Evolutionary conservation across 2,329 filamentous ascomycete species (phyloP), one percentile per base, ranked within the genome.

Genomic region (Nothomitra cinnamomea): DNA sequence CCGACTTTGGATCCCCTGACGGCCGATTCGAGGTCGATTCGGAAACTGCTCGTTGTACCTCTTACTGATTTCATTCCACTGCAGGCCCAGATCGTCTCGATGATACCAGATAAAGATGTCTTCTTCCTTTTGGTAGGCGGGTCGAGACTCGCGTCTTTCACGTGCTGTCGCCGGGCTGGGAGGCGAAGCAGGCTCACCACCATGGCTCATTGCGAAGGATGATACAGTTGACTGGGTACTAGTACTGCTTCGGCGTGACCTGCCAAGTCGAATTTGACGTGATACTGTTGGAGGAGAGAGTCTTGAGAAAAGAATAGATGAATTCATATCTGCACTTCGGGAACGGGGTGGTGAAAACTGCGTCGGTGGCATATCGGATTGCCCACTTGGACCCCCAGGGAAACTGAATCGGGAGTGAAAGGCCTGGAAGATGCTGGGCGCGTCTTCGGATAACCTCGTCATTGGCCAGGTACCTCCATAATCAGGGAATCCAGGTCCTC

Each of bases 31-130:
- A 28, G 45, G 45, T 28, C 45, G 24, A 28, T 17, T 10, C n/a
- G 45, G 45, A 24, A 49, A 49, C n/a, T 49, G 45, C 15, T 24
- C 24, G n/a, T 49, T 49, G 24, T 49, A 49, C 10, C n/a, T n/a
- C 32, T 49, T 49, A 24, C 45, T 49, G 24, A 49, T 24, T 7
- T 49, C 45, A 35, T 49, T 49, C 45, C 45, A 49, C 32, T 49
- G 45, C 45, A 49, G 25, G 28, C 45, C 45, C 5, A 49, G 45
- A 10, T 49, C 45, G 32, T 49, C 45, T 15, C 45, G 45, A 24
- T 32, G 24, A 19, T 49, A 49, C 45, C 45, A 49, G 24, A 49
- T 49, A 24, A 49, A 49, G 45, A 24, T 49, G n/a, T 49, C 45
- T 19, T 49, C 45, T 49, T 49, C 45, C 19, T 28, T n/a, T 49